Base-by-base conservation (phyloP, 192 early-diverging fungal species). In the Lobulomyces angularis region DNA sequence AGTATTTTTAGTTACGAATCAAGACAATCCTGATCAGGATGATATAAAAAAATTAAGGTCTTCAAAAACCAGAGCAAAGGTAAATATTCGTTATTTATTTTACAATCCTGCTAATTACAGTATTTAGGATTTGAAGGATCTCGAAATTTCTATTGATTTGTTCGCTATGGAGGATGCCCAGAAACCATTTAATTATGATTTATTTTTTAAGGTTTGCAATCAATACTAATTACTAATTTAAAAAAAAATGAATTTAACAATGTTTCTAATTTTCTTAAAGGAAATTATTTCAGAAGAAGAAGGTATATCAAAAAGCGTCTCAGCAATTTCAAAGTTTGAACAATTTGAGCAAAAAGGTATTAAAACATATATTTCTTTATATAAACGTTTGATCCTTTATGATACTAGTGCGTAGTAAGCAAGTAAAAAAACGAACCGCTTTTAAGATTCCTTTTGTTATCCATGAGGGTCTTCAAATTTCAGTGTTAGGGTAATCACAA, bases 1-100 rank as follows among this genome's bases (percentile, higher is more conserved):
- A 14, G 38, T 86, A 35, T 86, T 84, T 38, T 36, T 87, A 3
- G 69, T 87, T 28, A 87, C 84, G 30, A 65, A 77, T 41, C 59
- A 75, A 41, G 78, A 81, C 41, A 56, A 72, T 35, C 84, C 84
- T 2, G 68, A 81, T 47, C 26, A 38, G 0, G 52, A 41, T 18
- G 65, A 77, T 29, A 21, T 57, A 22, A 48, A 57, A 17, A 38
- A 73, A 20, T 47, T 64, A 31, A 59, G 60, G 32, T 64, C 74
- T 8, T 67, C 74, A 5, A 68, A 64, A 1, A 65, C 60, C 16
- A 58, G 76, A 14, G 70, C 74, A 19, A 79, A 51, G 49, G 63
- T 71, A 30, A 41, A 27, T 12, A 26, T 5, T 25, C 5, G 16
- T 36, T 28, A 7, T 36, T 32, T 46, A 5, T 24, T 22, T 12